Base-by-base conservation (phyloP, 768 basidiomycete species). In the Kwoniella mangroviensis region DNA sequence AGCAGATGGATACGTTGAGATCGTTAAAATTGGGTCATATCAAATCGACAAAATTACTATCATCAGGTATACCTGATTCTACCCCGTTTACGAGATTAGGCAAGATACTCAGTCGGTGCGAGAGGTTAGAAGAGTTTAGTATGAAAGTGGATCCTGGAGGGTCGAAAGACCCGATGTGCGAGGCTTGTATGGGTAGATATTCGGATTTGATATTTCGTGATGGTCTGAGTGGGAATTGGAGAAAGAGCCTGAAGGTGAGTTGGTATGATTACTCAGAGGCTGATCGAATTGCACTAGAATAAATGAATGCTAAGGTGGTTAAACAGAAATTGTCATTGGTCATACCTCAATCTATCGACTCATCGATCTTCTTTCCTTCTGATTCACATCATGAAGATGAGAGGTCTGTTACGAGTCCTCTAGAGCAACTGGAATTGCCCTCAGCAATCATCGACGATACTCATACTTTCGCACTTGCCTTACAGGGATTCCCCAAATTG, bases 391-490 rank as follows among this genome's bases (percentile, higher is more conserved):
- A 26, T 28, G 9, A 10, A 28, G 26, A 10, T 26, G 26, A 26
- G 26, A 26, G 26, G 19, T 41, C 34, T 43, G 12, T 34, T 7
- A 12, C 53, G 7, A 63, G 61, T 59, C 64, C 65, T 6, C 63
- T 78, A n/a, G 77, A 78, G 57, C 65, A 71, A 55, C 69, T 78
- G 26, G 55, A 73, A 3, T 64, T 78, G 1, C 75, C 77, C 13
- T 65, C 56, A 6, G 65, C 62, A 15, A 34, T 62, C n/a, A 45
- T 73, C 6, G 34, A 53, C 15, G 60, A 69, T 63, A 57, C 70
- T 1, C n/a, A 60, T 2, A 10, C 19, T 13, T 64, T 64, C 42
- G 63, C 68, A 21, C 54, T 61, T 11, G 54, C 53, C 5, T 10
- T 70, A 11, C 26, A 21, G 15, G 34, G 58, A 7, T 76, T 72